These are phyloP conservation scores for Thielaviopsis populi DNA, from an alignment of 2,329 filamentous ascomycete species.

Conservation along the genomic window DNA sequence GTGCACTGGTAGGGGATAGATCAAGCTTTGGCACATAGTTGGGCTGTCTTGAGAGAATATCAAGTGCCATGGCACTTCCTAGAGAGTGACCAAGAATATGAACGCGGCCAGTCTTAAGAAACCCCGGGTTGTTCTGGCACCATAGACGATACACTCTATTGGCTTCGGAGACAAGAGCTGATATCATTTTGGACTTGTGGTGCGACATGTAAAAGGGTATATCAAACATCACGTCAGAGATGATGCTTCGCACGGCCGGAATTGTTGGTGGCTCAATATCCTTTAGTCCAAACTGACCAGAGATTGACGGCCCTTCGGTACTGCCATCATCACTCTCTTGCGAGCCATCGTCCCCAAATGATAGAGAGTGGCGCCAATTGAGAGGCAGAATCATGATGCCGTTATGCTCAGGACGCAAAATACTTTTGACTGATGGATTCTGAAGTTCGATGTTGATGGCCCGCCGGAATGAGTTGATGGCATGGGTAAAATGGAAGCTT, in stretches of 20 bases:
- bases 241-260: constrained; percentile 80
- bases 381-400: constrained; percentile 88
- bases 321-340: constrained; percentile 39
- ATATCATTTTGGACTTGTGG: constrained; percentile 89
- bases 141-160: constrained; percentile 92
- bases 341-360: constrained; percentile 64
- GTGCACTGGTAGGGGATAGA: constrained; percentile 25
- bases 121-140: constrained; percentile 86
- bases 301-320: constrained; percentile 35
- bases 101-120: constrained; percentile 64
- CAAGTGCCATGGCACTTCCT: constrained; percentile 85
- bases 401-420: constrained; percentile 58
- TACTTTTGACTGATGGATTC: constrained; percentile 55
- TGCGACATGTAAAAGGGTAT: constrained; percentile 96
- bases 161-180: constrained; percentile 74
- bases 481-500: constrained; percentile 93
- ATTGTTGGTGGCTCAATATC: constrained; percentile 88
- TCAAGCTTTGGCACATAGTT: constrained; percentile 46
- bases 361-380: constrained; percentile 84
- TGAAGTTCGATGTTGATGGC: constrained; percentile 74
- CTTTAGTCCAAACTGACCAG: constrained; percentile 46
- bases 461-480: constrained; percentile 78
- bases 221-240: constrained; percentile 96
- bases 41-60: constrained; percentile 80
- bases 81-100: constrained; percentile 89